Conservation (phyloP, 306 rosid genomes). For the Castanea crenata region DNA sequence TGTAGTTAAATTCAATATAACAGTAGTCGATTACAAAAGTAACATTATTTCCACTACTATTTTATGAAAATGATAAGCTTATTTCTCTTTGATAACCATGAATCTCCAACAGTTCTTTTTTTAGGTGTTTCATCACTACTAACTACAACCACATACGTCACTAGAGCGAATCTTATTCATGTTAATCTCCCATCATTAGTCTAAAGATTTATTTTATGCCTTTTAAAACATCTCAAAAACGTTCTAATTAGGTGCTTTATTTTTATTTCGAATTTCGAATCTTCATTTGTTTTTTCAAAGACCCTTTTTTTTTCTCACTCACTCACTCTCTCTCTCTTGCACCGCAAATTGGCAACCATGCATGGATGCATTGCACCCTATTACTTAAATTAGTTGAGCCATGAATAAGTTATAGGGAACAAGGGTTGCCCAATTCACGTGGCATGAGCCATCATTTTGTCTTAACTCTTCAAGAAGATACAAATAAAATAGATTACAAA, state of each 20-base stretch:
- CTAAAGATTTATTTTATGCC: background rate
- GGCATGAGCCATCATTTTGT: background rate
- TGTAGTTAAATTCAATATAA: background rate
- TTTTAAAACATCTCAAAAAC: background rate
- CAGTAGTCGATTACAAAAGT: slow-evolving; percentile 22
- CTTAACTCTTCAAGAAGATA: background rate
- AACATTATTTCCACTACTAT: slow-evolving; percentile 20
- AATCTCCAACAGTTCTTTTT: slow-evolving; percentile 7
- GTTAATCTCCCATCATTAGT: background rate
- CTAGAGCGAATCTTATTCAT: background rate
- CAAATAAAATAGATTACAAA: background rate
- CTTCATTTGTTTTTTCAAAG: background rate
- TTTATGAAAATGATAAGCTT: background rate
- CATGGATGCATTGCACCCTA: no score
- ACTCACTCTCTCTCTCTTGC: background rate
- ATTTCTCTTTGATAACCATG: slow-evolving; percentile 16
- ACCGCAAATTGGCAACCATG: background rate
- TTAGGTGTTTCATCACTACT: background rate
- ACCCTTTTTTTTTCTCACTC: no score
- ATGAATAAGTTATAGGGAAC: background rate
- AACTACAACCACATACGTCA: background rate
- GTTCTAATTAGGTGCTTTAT: background rate
- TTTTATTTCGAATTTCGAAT: background rate
- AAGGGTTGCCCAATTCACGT: background rate
- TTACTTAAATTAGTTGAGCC: no score